A percentile compares a stretch with the other conserved stretches of the same genome.
phyloP scores from a whole-genome alignment of 2,329 filamentous ascomycete genomes.

The Leptoxyphium fumago region DNA sequence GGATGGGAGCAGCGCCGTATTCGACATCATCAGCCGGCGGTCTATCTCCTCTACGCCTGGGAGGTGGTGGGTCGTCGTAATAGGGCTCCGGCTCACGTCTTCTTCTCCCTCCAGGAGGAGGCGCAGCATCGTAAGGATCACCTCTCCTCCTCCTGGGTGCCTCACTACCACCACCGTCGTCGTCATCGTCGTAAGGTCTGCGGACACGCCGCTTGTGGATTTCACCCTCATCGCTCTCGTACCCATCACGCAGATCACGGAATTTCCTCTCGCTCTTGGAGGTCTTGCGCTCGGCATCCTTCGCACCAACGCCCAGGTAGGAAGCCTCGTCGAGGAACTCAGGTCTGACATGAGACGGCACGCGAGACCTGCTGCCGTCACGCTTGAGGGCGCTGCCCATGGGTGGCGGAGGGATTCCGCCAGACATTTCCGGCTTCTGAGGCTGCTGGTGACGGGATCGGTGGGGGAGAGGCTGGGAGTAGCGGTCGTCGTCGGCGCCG shows the following conservation, averaged over 20 bases:
- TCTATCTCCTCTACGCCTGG: not conserved
- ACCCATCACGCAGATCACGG: conserved; percentile 21
- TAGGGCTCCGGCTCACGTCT: not conserved
- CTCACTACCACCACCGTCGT: conserved; percentile 6
- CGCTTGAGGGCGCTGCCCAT: conserved; percentile 20
- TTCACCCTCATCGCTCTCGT: conserved; percentile 23
- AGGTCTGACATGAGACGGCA: conserved; percentile 14
- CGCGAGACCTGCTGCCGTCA: conserved; percentile 17
- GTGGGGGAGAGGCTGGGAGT: not conserved
- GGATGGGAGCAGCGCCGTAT: conserved; percentile 16
- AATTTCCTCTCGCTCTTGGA: conserved; percentile 16
- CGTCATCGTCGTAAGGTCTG: conserved; percentile 10
- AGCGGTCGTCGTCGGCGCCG: not conserved
- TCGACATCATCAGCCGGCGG: conserved; percentile 8
- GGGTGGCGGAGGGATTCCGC: conserved; percentile 16
- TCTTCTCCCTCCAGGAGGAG: not conserved
- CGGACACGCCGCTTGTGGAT: conserved; percentile 10
- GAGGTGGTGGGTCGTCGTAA: not conserved
- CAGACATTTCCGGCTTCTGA: not conserved
- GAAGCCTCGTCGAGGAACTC: conserved; percentile 21
- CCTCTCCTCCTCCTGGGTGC: not conserved
- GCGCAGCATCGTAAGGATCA: not conserved
- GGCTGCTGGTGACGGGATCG: not conserved
- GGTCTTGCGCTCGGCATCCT: conserved; percentile 21
- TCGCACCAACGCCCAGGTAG: conserved; percentile 15